Conservation (phyloP, 1,284 basidiomycete species). For the Sporisorium scitamineum region DNA sequence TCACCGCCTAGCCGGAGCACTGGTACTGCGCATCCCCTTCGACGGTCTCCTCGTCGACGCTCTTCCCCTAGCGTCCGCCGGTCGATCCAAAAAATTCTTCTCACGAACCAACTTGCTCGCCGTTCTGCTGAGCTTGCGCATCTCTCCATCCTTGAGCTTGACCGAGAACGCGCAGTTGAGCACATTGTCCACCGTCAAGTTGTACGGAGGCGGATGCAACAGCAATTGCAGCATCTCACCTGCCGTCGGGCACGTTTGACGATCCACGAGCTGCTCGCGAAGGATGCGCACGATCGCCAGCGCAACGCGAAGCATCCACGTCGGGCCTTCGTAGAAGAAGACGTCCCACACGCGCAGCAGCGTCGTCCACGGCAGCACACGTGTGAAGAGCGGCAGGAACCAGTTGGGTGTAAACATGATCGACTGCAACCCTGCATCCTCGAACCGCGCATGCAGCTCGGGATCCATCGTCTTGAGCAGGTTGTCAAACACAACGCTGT, state of each 20-base stretch:
- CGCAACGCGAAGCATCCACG: conserved; percentile 83
- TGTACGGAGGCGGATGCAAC: conserved; percentile 72
- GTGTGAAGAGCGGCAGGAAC: conserved; percentile 76
- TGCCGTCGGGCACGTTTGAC: conserved; percentile 72
- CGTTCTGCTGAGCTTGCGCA: conserved; percentile 75
- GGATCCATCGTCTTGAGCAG: conserved; percentile 79
- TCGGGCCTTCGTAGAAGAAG: conserved; percentile 80
- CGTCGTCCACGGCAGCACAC: conserved; percentile 81
- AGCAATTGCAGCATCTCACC: conserved; percentile 73
- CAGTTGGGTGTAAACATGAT: conserved; percentile 67
- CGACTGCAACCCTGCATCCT: conserved; percentile 56
- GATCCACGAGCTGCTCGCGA: conserved; percentile 73
- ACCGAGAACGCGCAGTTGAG: conserved; percentile 76
- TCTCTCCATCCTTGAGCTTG: conserved; percentile 84
- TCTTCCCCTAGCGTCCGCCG: conserved; percentile 36
- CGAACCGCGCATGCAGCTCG: conserved; percentile 63
- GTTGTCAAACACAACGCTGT: conserved; percentile 81
- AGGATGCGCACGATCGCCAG: conserved; percentile 78
- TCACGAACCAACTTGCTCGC: conserved; percentile 61
- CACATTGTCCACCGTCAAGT: conserved; percentile 72
- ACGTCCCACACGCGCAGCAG: conserved; percentile 86
- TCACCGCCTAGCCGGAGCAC: conserved; percentile 33
- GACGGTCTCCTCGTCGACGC: background rate
- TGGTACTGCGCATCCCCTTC: conserved; percentile 27
- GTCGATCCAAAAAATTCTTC: conserved; percentile 38